phyloP scores from a whole-genome alignment of 352 stramenopile genomes.

The Phytophthora cajani region DNA sequence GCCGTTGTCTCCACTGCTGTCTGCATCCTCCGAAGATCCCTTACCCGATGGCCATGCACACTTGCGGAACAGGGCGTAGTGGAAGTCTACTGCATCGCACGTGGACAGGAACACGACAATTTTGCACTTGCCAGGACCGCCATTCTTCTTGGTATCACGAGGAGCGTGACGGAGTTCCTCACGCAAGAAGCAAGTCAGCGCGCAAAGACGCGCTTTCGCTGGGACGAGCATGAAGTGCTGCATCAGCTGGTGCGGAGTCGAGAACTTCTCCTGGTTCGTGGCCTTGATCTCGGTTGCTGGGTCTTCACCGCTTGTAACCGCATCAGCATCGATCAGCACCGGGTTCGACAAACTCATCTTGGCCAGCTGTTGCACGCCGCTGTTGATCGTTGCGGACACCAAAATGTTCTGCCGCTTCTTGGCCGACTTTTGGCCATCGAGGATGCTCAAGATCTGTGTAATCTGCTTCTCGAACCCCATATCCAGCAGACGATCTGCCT shows the following conservation, averaged over 20 bases:
- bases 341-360: slow-evolving; percentile 85
- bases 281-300: slow-evolving; percentile 18
- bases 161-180: slow-evolving; percentile 60
- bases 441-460: slow-evolving; percentile 96
- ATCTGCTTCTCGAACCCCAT: slow-evolving; percentile 99
- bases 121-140: slow-evolving; percentile 55
- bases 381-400: slow-evolving; percentile 91
- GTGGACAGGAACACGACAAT: slow-evolving; percentile 98
- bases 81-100: slow-evolving; percentile 97
- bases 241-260: slow-evolving; percentile 92
- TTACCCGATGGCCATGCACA: slow-evolving; percentile 67
- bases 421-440: slow-evolving; percentile 91
- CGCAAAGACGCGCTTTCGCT: slow-evolving; percentile 93
- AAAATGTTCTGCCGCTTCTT: slow-evolving; percentile 82
- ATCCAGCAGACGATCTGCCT: slow-evolving; percentile 99
- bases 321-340: slow-evolving; percentile 81
- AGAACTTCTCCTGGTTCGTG: slow-evolving; percentile 72
- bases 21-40: slow-evolving; percentile 85
- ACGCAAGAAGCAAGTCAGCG: slow-evolving; percentile 93
- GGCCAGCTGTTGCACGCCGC: slow-evolving; percentile 79
- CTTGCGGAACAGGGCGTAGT: slow-evolving; percentile 92
- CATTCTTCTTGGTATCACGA: slow-evolving; percentile 34
- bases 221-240: slow-evolving; percentile 97
- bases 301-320: slow-evolving; percentile 27
- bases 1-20: slow-evolving; percentile 70